A percentile compares a stretch with the other conserved stretches of the same genome.
These are phyloP conservation scores for Agrostemma githago DNA, from an alignment of 148 eudicot genomes.

Conservation along the genomic window DNA sequence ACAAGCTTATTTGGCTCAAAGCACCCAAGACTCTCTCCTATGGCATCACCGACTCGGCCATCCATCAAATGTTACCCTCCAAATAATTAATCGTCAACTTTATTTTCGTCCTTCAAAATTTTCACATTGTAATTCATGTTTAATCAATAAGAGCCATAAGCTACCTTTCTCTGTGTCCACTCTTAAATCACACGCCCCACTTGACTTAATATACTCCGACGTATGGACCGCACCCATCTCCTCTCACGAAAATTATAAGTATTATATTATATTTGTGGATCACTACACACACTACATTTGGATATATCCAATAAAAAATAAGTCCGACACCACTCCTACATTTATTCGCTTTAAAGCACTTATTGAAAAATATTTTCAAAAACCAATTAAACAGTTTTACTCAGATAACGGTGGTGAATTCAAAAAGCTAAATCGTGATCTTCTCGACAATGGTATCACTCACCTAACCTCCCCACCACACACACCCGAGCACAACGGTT, in stretches of 20 bases:
- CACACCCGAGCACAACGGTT: background rate
- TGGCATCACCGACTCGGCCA: conserved; percentile 23
- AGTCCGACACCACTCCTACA: conserved; percentile 5
- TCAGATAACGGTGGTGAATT: conserved; percentile 6
- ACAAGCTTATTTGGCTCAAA: background rate
- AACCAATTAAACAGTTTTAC: background rate
- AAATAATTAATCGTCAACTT: background rate
- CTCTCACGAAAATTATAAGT: background rate
- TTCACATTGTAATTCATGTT: conserved; percentile 15
- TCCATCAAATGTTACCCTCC: background rate
- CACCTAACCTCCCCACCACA: background rate
- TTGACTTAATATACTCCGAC: conserved; percentile 17
- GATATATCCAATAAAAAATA: conserved; percentile 11
- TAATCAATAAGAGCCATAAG: conserved; percentile 15
- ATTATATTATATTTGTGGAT: background rate
- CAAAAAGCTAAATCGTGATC: background rate
- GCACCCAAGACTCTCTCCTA: no score
- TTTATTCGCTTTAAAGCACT: background rate
- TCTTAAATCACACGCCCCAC: background rate
- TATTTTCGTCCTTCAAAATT: background rate
- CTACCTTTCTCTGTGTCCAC: conserved; percentile 15
- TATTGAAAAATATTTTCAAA: conserved; percentile 5
- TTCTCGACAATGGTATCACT: background rate
- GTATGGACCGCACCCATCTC: background rate
- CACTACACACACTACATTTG: background rate